These are phyloP conservation scores for Ustilago nuda DNA, from an alignment of 1,284 basidiomycete species.

Conservation along the genomic window DNA sequence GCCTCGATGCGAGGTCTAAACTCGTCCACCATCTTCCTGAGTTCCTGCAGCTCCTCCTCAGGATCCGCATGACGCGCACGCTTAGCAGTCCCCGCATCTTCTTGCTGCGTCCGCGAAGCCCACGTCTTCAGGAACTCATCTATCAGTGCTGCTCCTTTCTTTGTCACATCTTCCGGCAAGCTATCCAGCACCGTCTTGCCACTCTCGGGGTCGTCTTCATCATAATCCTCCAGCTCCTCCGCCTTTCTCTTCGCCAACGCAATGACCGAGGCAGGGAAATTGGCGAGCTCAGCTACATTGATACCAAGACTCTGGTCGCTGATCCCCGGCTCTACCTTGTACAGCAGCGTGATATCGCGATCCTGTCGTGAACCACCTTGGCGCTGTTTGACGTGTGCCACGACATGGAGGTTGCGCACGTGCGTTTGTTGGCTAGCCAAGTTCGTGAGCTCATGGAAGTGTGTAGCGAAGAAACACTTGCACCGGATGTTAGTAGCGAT, in stretches of 20 bases:
- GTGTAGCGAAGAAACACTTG: conserved; percentile 88
- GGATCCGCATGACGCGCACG: conserved; percentile 66
- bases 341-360: conserved; percentile 79
- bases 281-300: conserved; percentile 94
- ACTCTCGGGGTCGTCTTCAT: conserved; percentile 58
- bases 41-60: conserved; percentile 76
- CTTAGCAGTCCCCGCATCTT: conserved; percentile 16
- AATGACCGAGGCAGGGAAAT: conserved; percentile 93
- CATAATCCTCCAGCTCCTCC: conserved; percentile 94
- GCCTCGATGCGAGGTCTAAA: conserved; percentile 78
- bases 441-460: conserved; percentile 96
- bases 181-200: conserved; percentile 27
- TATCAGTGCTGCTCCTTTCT: conserved; percentile 83
- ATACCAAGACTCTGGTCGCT: conserved; percentile 98
- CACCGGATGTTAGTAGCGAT: conserved; percentile 88
- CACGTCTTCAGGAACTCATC: conserved; percentile 83
- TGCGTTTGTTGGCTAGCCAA: conserved; percentile 86
- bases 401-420: conserved; percentile 95
- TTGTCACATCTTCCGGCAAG: conserved; percentile 74
- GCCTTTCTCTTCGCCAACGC: conserved; percentile 94
- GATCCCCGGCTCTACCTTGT: conserved; percentile 81
- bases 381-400: conserved; percentile 82
- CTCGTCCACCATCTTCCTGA: conserved; percentile 77
- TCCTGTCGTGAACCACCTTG: conserved; percentile 74
- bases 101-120: conserved; percentile 70